Evolutionary conservation across 306 rosid species (phyloP), one percentile per base, ranked within the genome.

Genomic region (Dryas drummondii): DNA sequence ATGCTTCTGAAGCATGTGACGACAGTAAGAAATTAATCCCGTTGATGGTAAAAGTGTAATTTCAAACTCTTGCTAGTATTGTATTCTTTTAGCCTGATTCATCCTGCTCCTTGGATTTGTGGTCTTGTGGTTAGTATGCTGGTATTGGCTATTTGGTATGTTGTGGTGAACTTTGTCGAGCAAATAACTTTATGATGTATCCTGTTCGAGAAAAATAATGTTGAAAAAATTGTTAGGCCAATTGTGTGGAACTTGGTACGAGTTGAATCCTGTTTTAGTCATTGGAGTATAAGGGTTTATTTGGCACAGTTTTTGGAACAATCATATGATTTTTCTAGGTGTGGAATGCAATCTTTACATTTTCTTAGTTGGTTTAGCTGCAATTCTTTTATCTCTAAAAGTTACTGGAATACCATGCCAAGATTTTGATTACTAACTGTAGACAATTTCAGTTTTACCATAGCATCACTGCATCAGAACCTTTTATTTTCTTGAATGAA

Each of bases 1-100:
- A 94, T 94, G 93, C 96, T 94, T 67, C 89, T 90, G 74, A 88
- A 82, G 87, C 85, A 90, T 27, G 97, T 91, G 55, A 91, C 93
- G 0, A 80, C 78, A 51, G 96, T 94, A 88, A 91, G 85, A 81
- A 87, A 87, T 75, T 87, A 87, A 87, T 53, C 72, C 67, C 58
- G 41, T 68, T 48, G 75, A 60, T 82, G 72, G 72, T 66, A 67
- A 66, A 76, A 26, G 12, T 58, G 60, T 16, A 47, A 72, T 59
- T 47, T 26, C 19, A 16, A 27, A 16, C 58, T 15, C 48, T 51
- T 41, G 64, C 76, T 58, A 76, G 57, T 19, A 32, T 58, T 70
- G 32, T 58, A 75, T 70, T 80, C 76, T 48, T 80, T 61, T 45
- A 52, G 40, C 26, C 19, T 66, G 79, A 60, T 59, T 79, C 80